Conservation (phyloP, 306 rosid genomes). For the Lathyrus aphaca region DNA sequence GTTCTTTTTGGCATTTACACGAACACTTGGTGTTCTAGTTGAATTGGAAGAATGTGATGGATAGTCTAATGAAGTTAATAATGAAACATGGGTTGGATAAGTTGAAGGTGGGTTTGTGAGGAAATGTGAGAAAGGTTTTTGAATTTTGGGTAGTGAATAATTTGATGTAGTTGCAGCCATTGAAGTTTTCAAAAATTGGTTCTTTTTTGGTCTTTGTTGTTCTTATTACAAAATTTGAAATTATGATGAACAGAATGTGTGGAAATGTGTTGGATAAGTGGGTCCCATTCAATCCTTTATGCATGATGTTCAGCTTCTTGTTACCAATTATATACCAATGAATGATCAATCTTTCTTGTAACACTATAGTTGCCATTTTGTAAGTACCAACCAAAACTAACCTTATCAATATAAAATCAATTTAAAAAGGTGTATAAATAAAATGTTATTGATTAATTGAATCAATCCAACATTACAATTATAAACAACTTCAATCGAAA, state of each 20-base stretch:
- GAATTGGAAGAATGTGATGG: slow-evolving; percentile 7
- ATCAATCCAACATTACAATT: too few species aligned
- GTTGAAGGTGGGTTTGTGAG: slow-evolving; percentile 56
- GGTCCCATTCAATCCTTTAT: slow-evolving; percentile 36
- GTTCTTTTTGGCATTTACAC: slow-evolving; percentile 54
- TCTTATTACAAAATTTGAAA: not conserved
- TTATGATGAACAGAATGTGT: slow-evolving; percentile 46
- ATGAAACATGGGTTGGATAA: slow-evolving; percentile 46
- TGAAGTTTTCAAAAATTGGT: slow-evolving; percentile 32
- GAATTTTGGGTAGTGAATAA: slow-evolving; percentile 53
- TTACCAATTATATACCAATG: too few species aligned
- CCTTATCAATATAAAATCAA: too few species aligned
- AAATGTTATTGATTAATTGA: too few species aligned
- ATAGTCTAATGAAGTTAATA: slow-evolving; percentile 24
- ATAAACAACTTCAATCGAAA: too few species aligned
- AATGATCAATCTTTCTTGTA: too few species aligned
- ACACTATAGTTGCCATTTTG: too few species aligned
- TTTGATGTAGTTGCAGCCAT: slow-evolving; percentile 66
- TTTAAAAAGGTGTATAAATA: too few species aligned
- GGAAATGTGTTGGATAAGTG: slow-evolving; percentile 87
- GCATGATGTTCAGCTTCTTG: not conserved
- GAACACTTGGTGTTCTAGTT: slow-evolving; percentile 39
- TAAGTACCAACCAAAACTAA: too few species aligned
- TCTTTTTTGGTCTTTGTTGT: slow-evolving; percentile 1
- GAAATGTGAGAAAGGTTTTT: slow-evolving; percentile 63